These are phyloP conservation scores for Aurifilum marmelostoma DNA, from an alignment of 2,329 filamentous ascomycete genomes.

Conservation along the genomic window DNA sequence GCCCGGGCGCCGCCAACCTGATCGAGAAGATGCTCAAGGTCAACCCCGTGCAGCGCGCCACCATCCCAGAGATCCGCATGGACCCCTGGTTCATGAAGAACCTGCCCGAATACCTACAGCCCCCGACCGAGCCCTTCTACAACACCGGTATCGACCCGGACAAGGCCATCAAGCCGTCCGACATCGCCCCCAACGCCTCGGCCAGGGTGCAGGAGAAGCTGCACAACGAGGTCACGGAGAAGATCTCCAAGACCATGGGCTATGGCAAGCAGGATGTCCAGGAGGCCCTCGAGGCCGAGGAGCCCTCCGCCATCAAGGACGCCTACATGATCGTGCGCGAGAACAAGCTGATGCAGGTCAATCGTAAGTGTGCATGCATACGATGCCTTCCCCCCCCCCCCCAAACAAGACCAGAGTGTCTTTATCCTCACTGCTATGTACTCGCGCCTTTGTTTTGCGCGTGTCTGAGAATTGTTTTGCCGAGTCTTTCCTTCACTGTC, in stretches of 20 bases:
- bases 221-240: constrained; percentile 89
- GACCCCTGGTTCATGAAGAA: constrained; percentile 94
- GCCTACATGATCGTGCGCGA: constrained; percentile 97
- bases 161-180: constrained; percentile 82
- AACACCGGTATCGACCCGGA: constrained; percentile 94
- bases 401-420: not conserved
- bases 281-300: constrained; percentile 86
- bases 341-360: constrained; percentile 95
- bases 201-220: constrained; percentile 83
- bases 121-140: constrained; percentile 87
- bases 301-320: constrained; percentile 98
- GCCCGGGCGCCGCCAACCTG: constrained; percentile 75
- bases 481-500: constrained; percentile 2
- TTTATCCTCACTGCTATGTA: not conserved
- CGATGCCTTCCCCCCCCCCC: not conserved
- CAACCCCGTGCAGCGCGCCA: constrained; percentile 91
- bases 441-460: not conserved
- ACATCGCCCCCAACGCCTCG: constrained; percentile 78
- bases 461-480: constrained; percentile 9
- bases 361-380: constrained; percentile 65
- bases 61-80: constrained; percentile 88
- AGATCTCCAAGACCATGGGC: constrained; percentile 97
- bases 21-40: constrained; percentile 95
- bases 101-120: constrained; percentile 82
- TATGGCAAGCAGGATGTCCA: constrained; percentile 95